Evolutionary conservation across 352 stramenopile species (phyloP), one percentile per base, ranked within the genome.

Genomic region (Sclerospora graminicola): DNA sequence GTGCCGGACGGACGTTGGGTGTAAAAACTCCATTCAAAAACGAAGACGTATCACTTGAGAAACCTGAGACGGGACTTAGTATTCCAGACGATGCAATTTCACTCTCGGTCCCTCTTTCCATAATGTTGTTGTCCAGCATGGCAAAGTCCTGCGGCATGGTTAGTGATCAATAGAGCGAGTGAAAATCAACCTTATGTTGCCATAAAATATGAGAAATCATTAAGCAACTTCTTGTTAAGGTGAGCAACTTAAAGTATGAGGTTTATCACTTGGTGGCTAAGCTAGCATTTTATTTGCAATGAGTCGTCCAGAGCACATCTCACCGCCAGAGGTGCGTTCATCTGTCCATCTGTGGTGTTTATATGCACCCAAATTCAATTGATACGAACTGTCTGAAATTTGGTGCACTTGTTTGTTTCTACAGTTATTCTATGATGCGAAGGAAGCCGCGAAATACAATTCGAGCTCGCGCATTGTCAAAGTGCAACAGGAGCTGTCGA

Each of bases 401-500:
- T n/a, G n/a, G n/a, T n/a, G n/a, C n/a, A n/a, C 40, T n/a, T 19
- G 13, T 26, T 7, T n/a, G n/a, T 53, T 44, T 13, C 0, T 31
- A 24, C 43, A 96, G 82, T 54, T 94, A 41, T 96, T 93, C 57
- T 96, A 96, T 54, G 73, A 96, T 70, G 80, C 92, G 41, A 91
- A 91, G 48, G 87, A 96, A 63, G 84, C 85, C 0, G 71, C 79
- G 54, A 96, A 96, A 61, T 96, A 97, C 67, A 94, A 94, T 53
- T 87, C 76, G 16, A 95, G 77, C 65, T 93, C 81, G 52, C 84
- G 87, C 29, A 97, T 97, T 45, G 75, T 92, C 53, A 85, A 95
- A 57, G 87, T 97, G 42, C 95, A 88, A 61, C 63, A 89, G 41
- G 92, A 98, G 60, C 94, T 99, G 26, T 94, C 94, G 9, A 82